Evolutionary conservation across 192 early-diverging fungal genomes (phyloP).

Genomic region (Backusella morwellensis): DNA sequence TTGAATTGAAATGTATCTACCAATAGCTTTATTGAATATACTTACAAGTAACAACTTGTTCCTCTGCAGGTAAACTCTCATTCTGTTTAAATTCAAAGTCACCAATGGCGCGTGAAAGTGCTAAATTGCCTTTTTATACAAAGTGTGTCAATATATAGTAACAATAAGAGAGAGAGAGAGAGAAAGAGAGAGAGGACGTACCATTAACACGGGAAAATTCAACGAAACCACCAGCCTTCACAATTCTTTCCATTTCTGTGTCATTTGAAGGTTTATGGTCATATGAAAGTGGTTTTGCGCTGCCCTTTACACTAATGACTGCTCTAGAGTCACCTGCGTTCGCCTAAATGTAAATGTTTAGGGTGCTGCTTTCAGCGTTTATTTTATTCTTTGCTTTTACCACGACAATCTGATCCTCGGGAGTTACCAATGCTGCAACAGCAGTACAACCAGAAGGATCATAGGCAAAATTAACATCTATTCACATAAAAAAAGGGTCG

Average conservation of each 20-base stretch:
- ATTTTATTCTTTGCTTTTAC: constrained; percentile 29
- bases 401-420: constrained; percentile 75
- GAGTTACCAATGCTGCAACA: constrained; percentile 78
- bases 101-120: constrained; percentile 94
- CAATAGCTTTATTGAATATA: too few species aligned
- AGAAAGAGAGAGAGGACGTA: too few species aligned
- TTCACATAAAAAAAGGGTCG: too few species aligned
- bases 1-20: not conserved
- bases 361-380: not conserved
- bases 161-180: too few species aligned
- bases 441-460: constrained; percentile 98
- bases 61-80: constrained; percentile 67
- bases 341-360: constrained; percentile 38
- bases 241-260: constrained; percentile 83
- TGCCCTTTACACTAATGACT: constrained; percentile 78
- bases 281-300: constrained; percentile 74
- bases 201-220: constrained; percentile 99
- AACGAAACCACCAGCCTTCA: constrained; percentile 93
- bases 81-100: constrained; percentile 99
- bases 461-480: constrained; percentile 45
- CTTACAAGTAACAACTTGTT: constrained; percentile 89
- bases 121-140: constrained; percentile 71
- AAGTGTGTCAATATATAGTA: too few species aligned
- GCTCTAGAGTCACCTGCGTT: constrained; percentile 98
- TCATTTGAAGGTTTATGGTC: constrained; percentile 97